These are phyloP conservation scores for Keithomyces neogunnii DNA, from an alignment of 2,329 filamentous ascomycete genomes.

Conservation along the genomic window DNA sequence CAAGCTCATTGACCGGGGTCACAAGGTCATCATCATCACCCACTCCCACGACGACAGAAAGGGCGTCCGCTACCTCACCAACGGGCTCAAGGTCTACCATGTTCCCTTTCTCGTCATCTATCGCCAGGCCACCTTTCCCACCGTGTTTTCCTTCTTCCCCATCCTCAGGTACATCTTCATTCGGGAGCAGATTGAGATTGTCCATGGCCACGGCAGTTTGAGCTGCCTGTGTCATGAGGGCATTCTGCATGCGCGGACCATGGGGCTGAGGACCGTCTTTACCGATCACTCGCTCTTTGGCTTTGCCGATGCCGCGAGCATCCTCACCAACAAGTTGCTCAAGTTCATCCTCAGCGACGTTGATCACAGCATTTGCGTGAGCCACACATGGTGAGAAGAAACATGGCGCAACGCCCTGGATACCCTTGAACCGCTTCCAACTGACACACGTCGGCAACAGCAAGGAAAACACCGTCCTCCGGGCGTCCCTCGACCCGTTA, in stretches of 20 bases:
- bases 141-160: constrained; percentile 97
- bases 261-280: constrained; percentile 93
- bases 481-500: constrained; percentile 86
- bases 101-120: constrained; percentile 95
- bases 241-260: constrained; percentile 88
- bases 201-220: constrained; percentile 92
- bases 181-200: constrained; percentile 89
- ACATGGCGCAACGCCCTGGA: neutral
- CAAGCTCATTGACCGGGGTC: constrained; percentile 93
- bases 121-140: constrained; percentile 86
- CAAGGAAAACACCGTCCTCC: constrained; percentile 95
- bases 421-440: neutral
- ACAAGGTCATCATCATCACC: constrained; percentile 97
- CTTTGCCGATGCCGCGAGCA: constrained; percentile 92
- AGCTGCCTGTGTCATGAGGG: constrained; percentile 92
- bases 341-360: constrained; percentile 96
- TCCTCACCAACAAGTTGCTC: constrained; percentile 91
- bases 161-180: constrained; percentile 96
- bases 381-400: constrained; percentile 75
- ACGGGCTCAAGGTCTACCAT: constrained; percentile 97
- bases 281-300: constrained; percentile 97
- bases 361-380: constrained; percentile 96
- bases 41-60: constrained; percentile 89
- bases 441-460: constrained; percentile 32
- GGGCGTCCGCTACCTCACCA: constrained; percentile 90